Evolutionary conservation across 2,329 filamentous ascomycete genomes (phyloP).

Genomic region (Fusarium xyrophilum): DNA sequence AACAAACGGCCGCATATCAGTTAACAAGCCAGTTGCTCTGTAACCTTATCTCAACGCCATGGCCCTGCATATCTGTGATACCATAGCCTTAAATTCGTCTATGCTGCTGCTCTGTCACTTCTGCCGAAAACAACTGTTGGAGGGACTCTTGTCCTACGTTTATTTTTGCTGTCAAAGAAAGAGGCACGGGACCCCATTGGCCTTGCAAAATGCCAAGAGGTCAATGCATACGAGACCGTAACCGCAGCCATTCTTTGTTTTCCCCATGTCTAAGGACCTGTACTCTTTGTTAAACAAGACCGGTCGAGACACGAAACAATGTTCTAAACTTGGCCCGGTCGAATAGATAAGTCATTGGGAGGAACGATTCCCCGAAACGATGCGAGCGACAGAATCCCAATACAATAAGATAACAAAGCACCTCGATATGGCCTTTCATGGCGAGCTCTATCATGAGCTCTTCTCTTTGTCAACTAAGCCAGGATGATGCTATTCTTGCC

Average conservation of each 20-base stretch:
- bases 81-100: conserved; percentile 33
- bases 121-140: neutral
- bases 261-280: neutral
- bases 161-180: conserved; percentile 31
- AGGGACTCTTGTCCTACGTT: neutral
- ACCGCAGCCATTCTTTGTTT: conserved; percentile 17
- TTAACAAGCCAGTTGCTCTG: conserved; percentile 21
- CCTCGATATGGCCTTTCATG: neutral
- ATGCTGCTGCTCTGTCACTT: conserved; percentile 22
- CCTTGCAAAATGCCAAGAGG: neutral
- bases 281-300: conserved; percentile 17
- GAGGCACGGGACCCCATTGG: conserved; percentile 5
- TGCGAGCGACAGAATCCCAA: neutral
- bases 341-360: neutral
- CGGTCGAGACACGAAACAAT: neutral
- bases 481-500: conserved; percentile 19
- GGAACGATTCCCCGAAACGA: neutral
- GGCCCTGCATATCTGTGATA: conserved; percentile 26
- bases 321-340: neutral
- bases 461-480: conserved; percentile 19
- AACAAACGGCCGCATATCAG: conserved; percentile 37
- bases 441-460: neutral
- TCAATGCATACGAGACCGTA: conserved; percentile 8
- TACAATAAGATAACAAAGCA: conserved; percentile 10
- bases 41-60: conserved; percentile 36